A percentile compares a stretch with the other conserved stretches of the same genome.
Conservation (phyloP, 1,284 basidiomycete genomes). For the Gomphus bonarii region DNA sequence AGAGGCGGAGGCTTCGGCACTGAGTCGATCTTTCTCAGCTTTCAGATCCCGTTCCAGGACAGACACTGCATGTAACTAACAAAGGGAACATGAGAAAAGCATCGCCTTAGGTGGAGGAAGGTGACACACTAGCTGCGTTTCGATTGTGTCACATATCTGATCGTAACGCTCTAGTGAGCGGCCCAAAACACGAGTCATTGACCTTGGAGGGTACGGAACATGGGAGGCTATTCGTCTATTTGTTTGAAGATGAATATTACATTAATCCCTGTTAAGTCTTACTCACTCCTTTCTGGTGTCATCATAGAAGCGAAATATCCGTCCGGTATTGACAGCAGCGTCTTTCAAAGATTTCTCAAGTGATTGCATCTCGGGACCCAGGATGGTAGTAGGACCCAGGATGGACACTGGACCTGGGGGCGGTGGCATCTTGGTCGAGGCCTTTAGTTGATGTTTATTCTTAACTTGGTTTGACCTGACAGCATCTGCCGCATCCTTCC, state of each 20-base stretch:
- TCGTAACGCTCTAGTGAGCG: constrained; percentile 67
- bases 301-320: constrained; percentile 57
- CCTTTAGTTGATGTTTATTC: not conserved
- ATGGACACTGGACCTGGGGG: constrained; percentile 43
- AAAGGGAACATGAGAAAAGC: not conserved
- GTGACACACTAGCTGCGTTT: constrained; percentile 49
- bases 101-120: not conserved
- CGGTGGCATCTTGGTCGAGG: constrained; percentile 39
- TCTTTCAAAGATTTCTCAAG: constrained; percentile 49
- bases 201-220: constrained; percentile 50
- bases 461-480: not conserved
- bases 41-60: constrained; percentile 59
- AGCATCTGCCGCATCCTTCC: not conserved
- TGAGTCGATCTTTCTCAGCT: constrained; percentile 15
- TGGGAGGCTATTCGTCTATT: constrained; percentile 47
- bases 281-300: constrained; percentile 54
- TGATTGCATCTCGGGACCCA: constrained; percentile 53
- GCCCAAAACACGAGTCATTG: constrained; percentile 51
- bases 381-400: constrained; percentile 34
- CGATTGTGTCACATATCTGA: constrained; percentile 64
- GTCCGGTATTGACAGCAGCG: constrained; percentile 55
- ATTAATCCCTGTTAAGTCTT: not conserved
- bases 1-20: constrained; percentile 27
- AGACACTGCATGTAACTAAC: constrained; percentile 55
- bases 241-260: not conserved